Evolutionary conservation across 768 basidiomycete genomes (phyloP).

Genomic region (Boletus rubroflammeus): DNA sequence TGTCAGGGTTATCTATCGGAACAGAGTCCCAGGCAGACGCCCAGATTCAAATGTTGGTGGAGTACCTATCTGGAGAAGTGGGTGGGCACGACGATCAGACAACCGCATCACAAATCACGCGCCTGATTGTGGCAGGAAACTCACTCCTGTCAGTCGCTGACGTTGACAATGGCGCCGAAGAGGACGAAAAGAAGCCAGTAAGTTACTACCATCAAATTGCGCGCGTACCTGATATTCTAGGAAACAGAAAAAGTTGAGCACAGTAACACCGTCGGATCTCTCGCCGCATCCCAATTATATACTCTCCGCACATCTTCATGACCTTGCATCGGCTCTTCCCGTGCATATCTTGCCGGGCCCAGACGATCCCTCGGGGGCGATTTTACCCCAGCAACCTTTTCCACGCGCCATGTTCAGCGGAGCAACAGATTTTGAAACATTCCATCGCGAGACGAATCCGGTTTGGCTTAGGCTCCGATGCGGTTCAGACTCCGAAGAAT

Average conservation of each 20-base stretch:
- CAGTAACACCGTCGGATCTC: constrained; percentile 50
- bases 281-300: constrained; percentile 70
- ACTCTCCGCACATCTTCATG: constrained; percentile 67
- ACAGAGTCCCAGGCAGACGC: constrained; percentile 58
- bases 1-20: constrained; percentile 85
- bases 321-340: constrained; percentile 74
- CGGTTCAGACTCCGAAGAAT: constrained; percentile 33
- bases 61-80: constrained; percentile 83
- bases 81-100: constrained; percentile 66
- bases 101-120: constrained; percentile 68
- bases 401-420: constrained; percentile 88
- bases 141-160: constrained; percentile 58
- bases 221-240: constrained; percentile 12
- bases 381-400: constrained; percentile 90
- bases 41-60: constrained; percentile 81
- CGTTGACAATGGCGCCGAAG: constrained; percentile 32
- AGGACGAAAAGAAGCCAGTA: constrained; percentile 56
- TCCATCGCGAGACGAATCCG: constrained; percentile 86
- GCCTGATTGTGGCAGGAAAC: constrained; percentile 88
- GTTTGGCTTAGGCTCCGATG: constrained; percentile 70
- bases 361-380: constrained; percentile 81
- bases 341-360: constrained; percentile 88
- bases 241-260: constrained; percentile 61
- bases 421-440: constrained; percentile 51
- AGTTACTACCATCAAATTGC: constrained; percentile 22